These are phyloP conservation scores for Knufia fluminis DNA, from an alignment of 2,329 filamentous ascomycete species.

Conservation along the genomic window DNA sequence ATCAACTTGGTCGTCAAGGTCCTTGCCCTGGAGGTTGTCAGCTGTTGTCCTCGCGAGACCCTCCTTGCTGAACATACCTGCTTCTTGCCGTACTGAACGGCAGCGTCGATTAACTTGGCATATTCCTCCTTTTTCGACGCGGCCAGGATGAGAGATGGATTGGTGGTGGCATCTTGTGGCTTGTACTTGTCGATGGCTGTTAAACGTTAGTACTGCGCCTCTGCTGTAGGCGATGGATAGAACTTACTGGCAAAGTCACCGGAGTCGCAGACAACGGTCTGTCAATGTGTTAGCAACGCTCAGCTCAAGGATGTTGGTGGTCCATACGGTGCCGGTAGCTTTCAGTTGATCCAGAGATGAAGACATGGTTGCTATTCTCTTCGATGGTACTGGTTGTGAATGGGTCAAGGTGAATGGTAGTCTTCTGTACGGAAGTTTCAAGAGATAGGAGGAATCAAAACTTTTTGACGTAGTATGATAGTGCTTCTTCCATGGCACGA, in stretches of 20 bases:
- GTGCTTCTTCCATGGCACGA: too few relatives aligned
- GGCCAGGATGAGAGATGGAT: constrained; percentile 96
- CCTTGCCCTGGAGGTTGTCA: constrained; percentile 39
- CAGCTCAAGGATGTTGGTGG: constrained; percentile 9
- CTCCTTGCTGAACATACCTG: constrained; percentile 42
- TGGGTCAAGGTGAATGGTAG: too few relatives aligned
- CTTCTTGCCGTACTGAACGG: constrained; percentile 76
- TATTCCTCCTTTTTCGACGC: constrained; percentile 98
- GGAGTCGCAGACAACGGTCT: constrained; percentile 96
- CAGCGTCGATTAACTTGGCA: constrained; percentile 78
- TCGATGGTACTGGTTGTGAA: constrained; percentile 3
- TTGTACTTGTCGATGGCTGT: constrained; percentile 98
- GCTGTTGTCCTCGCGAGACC: neutral
- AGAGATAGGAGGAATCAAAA: too few relatives aligned
- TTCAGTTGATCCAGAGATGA: constrained; percentile 95
- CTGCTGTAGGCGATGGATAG: constrained; percentile 13
- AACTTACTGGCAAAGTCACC: constrained; percentile 74
- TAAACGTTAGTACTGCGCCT: constrained; percentile 20
- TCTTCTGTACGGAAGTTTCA: too few relatives aligned
- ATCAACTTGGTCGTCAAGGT: constrained; percentile 75
- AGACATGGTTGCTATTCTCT: constrained; percentile 50
- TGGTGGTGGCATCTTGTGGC: constrained; percentile 99
- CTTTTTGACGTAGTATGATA: too few relatives aligned
- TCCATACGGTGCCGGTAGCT: constrained; percentile 85
- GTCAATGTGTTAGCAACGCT: constrained; percentile 19